Percentiles rank a stretch among this genome's conserved stretches.
These are phyloP conservation scores for Apiotrichum gamsii DNA, from an alignment of 1,284 basidiomycete species.

Conservation along the genomic window DNA sequence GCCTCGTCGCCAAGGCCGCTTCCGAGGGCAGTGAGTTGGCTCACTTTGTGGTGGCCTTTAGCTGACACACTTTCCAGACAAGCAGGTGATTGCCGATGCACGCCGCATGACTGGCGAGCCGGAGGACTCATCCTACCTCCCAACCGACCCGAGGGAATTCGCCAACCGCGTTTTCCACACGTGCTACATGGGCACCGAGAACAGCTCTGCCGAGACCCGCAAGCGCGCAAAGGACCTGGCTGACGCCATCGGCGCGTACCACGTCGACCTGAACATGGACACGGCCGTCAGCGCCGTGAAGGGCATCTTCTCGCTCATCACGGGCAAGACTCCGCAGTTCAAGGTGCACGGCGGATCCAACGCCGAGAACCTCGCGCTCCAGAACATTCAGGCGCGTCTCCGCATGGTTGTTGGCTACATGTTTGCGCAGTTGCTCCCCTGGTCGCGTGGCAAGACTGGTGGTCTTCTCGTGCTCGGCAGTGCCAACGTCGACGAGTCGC, in stretches of 20 bases:
- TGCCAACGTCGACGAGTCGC: slow-evolving; percentile 96
- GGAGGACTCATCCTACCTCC: slow-evolving; percentile 71
- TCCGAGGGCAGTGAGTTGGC: slow-evolving; percentile 57
- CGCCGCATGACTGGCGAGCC: slow-evolving; percentile 80
- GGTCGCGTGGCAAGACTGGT: slow-evolving; percentile 77
- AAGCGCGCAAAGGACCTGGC: slow-evolving; percentile 78
- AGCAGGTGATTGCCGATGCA: slow-evolving; percentile 85
- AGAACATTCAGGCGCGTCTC: slow-evolving; percentile 94
- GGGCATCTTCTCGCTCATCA: slow-evolving; percentile 76
- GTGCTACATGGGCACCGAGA: slow-evolving; percentile 98
- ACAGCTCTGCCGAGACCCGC: slow-evolving; percentile 82
- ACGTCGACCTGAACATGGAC: slow-evolving; percentile 96
- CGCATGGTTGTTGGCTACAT: slow-evolving; percentile 96
- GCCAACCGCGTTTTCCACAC: slow-evolving; percentile 86
- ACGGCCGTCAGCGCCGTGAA: slow-evolving; percentile 75
- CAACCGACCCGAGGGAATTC: slow-evolving; percentile 79
- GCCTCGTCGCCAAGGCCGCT: slow-evolving; percentile 73
- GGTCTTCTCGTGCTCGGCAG: slow-evolving; percentile 90
- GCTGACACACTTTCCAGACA: slow-evolving; percentile 53
- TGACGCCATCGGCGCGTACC: slow-evolving; percentile 88
- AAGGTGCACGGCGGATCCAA: slow-evolving; percentile 77
- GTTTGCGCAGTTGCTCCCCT: slow-evolving; percentile 93
- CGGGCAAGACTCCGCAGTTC: slow-evolving; percentile 75
- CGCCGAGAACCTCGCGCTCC: slow-evolving; percentile 91
- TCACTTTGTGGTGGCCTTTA: neutral